Evolutionary conservation across 208 protist genomes (phyloP), one percentile per base, ranked within the genome.

Genomic region (Wallacemonas sp.): DNA sequence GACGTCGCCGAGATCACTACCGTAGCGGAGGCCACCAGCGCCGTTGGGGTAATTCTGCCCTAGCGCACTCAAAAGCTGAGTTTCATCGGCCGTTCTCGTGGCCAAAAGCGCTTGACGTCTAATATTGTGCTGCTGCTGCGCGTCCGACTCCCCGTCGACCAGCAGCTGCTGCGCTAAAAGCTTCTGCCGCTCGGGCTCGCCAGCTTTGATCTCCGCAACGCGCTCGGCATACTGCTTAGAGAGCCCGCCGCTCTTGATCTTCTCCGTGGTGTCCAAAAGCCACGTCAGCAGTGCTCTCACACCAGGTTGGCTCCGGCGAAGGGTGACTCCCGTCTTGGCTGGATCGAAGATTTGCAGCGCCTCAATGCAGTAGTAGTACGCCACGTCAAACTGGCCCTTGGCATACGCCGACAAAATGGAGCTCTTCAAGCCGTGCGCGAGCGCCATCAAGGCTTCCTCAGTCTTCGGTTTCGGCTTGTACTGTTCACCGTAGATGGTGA

Each of bases 261-360:
- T 42, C 39, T 64, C 72, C 22, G 75, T 42, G 10, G 66, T 5
- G 57, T 84, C 72, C 3, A 86, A 39, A 5, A 74, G 75, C 20
- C 63, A 65, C 11, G 2, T 26, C 28, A 86, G 59, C 1, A 81
- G 18, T n/a, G 36, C 22, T 26, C 57, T 72, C 20, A 52, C 57
- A 18, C 25, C 38, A 29, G 57, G 52, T 29, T 79, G 38, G 1
- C 12, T 61, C 42, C 55, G 41, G n/a, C 18, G 26, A 5, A 79
- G 41, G n/a, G 74, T 46, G 0, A 75, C 52, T 2, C 41, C 39
- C 23, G 81, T 65, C n/a, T 79, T 52, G 3, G 57, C 52, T 44
- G 74, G 77, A 28, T 87, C 77, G 20, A 92, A 78, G 49, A 92
- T 83, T 23, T 70, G 28, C 23, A 87, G 61, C 20, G 77, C 83